phyloP scores from a whole-genome alignment of 176 grass and related monocot species.

The Aegilops speltoides region DNA sequence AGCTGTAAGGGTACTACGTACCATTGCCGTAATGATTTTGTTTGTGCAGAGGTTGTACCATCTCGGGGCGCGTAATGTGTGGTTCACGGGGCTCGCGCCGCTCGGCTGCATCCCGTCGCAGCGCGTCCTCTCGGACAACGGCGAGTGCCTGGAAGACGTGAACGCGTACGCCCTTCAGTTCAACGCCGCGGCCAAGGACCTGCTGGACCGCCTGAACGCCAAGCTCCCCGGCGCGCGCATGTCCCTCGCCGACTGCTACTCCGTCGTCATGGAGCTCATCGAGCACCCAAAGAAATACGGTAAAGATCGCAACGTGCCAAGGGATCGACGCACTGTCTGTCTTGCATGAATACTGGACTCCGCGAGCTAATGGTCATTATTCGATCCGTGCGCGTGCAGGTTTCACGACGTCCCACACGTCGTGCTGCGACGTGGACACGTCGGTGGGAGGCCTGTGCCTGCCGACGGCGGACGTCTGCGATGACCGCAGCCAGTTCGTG shows the following conservation, averaged over 20 bases:
- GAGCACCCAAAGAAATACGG: slow-evolving; percentile 72
- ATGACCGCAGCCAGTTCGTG: slow-evolving; percentile 69
- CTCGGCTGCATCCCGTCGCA: slow-evolving; percentile 98
- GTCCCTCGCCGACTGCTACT: slow-evolving; percentile 61
- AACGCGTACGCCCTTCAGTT: slow-evolving; percentile 70
- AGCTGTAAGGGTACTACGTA: no score
- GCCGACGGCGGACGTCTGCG: slow-evolving; percentile 72
- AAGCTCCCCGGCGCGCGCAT: slow-evolving; percentile 68
- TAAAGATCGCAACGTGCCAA: neutral
- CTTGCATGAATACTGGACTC: neutral
- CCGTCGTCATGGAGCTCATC: slow-evolving; percentile 89
- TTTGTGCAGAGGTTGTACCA: slow-evolving; percentile 57
- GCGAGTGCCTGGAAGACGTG: slow-evolving; percentile 67
- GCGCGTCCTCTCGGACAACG: slow-evolving; percentile 52
- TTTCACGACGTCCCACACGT: slow-evolving; percentile 77
- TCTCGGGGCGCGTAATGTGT: slow-evolving; percentile 73
- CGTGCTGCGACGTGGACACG: slow-evolving; percentile 92
- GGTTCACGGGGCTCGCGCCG: slow-evolving; percentile 74
- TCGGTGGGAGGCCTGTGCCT: slow-evolving; percentile 84
- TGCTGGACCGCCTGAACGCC: slow-evolving; percentile 53
- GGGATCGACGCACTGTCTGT: no score
- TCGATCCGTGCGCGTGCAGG: slow-evolving; percentile 28
- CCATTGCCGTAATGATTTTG: neutral
- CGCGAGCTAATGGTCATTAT: no score
- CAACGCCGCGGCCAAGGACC: slow-evolving; percentile 56